Evolutionary conservation across 148 eudicot species (phyloP), one percentile per base, ranked within the genome.

Genomic region (Camellia sinensis): DNA sequence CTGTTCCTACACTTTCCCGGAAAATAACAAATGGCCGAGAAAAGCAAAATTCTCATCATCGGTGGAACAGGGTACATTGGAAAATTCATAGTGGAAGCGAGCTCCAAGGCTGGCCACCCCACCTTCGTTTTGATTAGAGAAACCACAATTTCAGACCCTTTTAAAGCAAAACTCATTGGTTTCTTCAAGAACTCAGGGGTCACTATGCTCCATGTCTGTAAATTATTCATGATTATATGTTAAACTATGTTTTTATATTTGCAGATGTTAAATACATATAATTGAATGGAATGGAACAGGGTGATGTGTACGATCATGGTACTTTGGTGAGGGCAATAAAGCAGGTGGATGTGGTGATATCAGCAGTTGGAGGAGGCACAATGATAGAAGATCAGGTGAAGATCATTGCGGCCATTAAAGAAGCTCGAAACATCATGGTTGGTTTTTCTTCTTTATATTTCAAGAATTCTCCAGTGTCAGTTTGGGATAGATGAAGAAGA

Each of bases 61-160:
- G 95, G 95, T 59, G 89, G 88, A 13, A 92, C 93, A 0, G 92
- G 92, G 13, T 80, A 87, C 90, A 85, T 92, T 14, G 95, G 95
- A 3, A 92, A 89, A 56, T 83, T 78, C 78, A 46, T 92, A 4
- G 89, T 90, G 18, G 89, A 90, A 78, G 91, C 91, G 1, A 88
- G 91, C 62, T 83, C 81, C 13, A 83, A 85, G 53, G 73, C 81
- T 6, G 91, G 90, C 67, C 86, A 92, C 73, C 86, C 85, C 3
- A 92, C 95, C 13, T 88, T 84, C n/a, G 92, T 77, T 67, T 73
- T 92, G 19, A 64, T 87, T 1, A 84, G 92, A 41, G 87, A 85
- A 46, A 73, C 79, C 62, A 68, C 87, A 3, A 12, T 84, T 46
- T 77, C 87, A 6, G 83, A 89, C 69, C 82, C 90, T 48, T 78